phyloP scores from a whole-genome alignment of 129 eudicot genomes.

The sunflower (Helianthus annuus) region HanXRQr2.0-SUNRISE NC_035437.2:138138286-138138785 shows the following conservation, averaged over 20 bases:
- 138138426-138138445: neutral
- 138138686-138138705: conserved; percentile 61
- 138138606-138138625: conserved; percentile 47
- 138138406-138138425: neutral
- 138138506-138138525: conserved; percentile 45
- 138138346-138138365: no score
- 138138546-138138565: conserved; percentile 59
- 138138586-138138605: conserved; percentile 52
- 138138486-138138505: conserved; percentile 35
- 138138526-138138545: conserved; percentile 29
- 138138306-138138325: no score
- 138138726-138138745: conserved; percentile 55
- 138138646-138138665: conserved; percentile 61
- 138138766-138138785: conserved; percentile 66
- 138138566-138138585: conserved; percentile 51
- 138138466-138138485: neutral
- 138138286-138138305: no score
- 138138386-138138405: neutral
- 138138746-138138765: conserved; percentile 58
- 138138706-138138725: conserved; percentile 65
- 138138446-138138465: neutral
- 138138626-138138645: conserved; percentile 50
- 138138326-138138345: no score
- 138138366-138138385: neutral
- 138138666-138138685: conserved; percentile 68